Base-by-base conservation (phyloP, 345 rosid species). In the Balakata baccata region DNA sequence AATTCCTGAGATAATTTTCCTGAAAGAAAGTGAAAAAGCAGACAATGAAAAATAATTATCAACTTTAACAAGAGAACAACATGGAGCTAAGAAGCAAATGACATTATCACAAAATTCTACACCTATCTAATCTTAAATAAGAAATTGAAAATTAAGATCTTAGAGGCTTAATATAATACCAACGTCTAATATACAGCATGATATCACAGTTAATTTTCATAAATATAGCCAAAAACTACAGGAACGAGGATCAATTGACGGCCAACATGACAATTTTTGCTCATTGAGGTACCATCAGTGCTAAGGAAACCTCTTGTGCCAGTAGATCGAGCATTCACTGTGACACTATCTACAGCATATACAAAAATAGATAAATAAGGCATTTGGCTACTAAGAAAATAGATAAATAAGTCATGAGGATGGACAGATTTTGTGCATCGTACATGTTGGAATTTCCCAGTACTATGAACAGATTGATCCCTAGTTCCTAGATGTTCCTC, bases 401-500 rank as follows among this genome's bases (percentile, higher is more conserved):
- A n/a, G 0, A 50, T 12, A 43, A 3, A 41, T 7, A 41, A n/a
- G 43, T 37, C 22, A 47, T 23, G 5, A 46, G 75, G 39, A 37
- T 68, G 37, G 56, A 45, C 37, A 34, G 41, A 13, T 59, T 59
- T 58, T 72, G 57, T 74, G 46, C 23, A 64, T 29, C 47, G 71
- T 49, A 87, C 94, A 89, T 80, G 77, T 52, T 74, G 85, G 64
- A 63, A 64, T 50, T 76, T 85, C 72, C 69, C 73, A 77, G 50
- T 18, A 34, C 63, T 66, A 11, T 56, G 70, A 74, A 29, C 20
- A n/a, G 75, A 37, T 66, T 82, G 76, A 72, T 73, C 83, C 59
- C 77, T 78, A 63, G 76, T 75, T 63, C 75, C 70, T 46, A 69
- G 49, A 56, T 81, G 63, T 43, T 87, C 92, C 62, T 84, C 86